Conservation (phyloP, 306 rosid genomes). For the Pachyrhizus erosus region DNA sequence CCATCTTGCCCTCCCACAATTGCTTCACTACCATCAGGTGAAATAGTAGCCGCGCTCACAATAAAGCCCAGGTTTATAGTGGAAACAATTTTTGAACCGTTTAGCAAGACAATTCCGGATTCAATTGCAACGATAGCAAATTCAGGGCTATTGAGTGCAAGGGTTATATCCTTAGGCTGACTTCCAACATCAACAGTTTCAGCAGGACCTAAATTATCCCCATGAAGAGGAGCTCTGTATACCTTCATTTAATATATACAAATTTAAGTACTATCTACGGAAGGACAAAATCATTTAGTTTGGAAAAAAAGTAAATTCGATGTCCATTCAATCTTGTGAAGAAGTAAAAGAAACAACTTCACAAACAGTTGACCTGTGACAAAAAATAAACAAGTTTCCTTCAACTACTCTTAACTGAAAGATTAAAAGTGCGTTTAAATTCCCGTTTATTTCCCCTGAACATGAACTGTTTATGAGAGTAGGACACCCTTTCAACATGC, state of each 20-base stretch:
- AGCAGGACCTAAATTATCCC: conserved; percentile 75
- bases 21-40: conserved; percentile 96
- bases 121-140: conserved; percentile 83
- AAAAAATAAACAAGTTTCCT: background rate
- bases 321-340: conserved; percentile 11
- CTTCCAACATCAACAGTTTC: conserved; percentile 87
- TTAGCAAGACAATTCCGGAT: conserved; percentile 83
- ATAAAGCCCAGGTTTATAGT: conserved; percentile 73
- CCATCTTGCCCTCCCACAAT: conserved; percentile 95
- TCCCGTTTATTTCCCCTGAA: too few species aligned
- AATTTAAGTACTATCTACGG: conserved; percentile 10
- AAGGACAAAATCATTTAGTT: conserved; percentile 7
- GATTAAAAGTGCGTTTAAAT: background rate
- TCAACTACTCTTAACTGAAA: conserved; percentile 18
- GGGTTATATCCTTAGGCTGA: conserved; percentile 89
- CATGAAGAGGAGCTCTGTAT: conserved; percentile 75
- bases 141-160: conserved; percentile 72
- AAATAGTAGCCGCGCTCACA: conserved; percentile 74
- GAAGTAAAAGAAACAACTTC: conserved; percentile 24
- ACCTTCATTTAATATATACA: conserved; percentile 55
- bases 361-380: conserved; percentile 6
- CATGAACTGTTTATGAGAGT: background rate
- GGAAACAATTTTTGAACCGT: conserved; percentile 66
- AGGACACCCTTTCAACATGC: background rate
- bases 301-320: conserved; percentile 17